These are phyloP conservation scores for Mycena sp. DNA, from an alignment of 1,284 basidiomycete genomes.

Conservation along the genomic window DNA sequence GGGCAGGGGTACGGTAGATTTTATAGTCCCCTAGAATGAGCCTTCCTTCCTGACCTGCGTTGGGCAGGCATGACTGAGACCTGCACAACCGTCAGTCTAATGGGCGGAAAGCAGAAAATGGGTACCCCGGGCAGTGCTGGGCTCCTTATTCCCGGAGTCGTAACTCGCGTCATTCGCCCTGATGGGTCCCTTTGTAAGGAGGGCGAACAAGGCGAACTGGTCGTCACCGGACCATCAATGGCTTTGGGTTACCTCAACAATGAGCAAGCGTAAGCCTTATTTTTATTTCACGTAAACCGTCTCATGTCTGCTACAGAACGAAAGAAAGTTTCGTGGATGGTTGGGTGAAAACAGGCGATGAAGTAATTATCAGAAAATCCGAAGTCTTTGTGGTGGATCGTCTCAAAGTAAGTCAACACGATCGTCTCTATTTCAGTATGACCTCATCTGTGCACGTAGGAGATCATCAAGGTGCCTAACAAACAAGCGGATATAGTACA, in stretches of 20 bases:
- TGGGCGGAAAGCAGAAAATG: slow-evolving; percentile 57
- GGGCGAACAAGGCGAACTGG: slow-evolving; percentile 74
- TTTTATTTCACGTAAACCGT: neutral
- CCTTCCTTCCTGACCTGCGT: slow-evolving; percentile 29
- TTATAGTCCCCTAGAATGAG: neutral
- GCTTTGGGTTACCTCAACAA: slow-evolving; percentile 65
- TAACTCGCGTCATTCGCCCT: slow-evolving; percentile 64
- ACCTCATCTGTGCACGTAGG: slow-evolving; percentile 44
- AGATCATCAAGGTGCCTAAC: slow-evolving; percentile 63
- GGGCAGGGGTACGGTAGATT: slow-evolving; percentile 57
- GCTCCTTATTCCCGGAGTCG: slow-evolving; percentile 61
- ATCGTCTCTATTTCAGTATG: neutral
- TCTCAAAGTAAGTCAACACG: slow-evolving; percentile 37
- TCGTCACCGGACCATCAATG: slow-evolving; percentile 67
- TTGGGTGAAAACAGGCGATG: slow-evolving; percentile 70
- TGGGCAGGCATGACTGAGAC: slow-evolving; percentile 57
- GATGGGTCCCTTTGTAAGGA: slow-evolving; percentile 69
- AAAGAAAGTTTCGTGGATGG: slow-evolving; percentile 66
- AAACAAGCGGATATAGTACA: too few relatives aligned
- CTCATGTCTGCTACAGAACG: neutral
- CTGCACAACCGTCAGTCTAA: slow-evolving; percentile 48
- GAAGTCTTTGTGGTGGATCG: slow-evolving; percentile 72
- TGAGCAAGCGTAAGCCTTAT: slow-evolving; percentile 47
- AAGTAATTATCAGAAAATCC: slow-evolving; percentile 62
- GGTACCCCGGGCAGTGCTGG: slow-evolving; percentile 68